These are phyloP conservation scores for Colletotrichum neosansevieriae DNA, from an alignment of 2,329 filamentous ascomycete genomes.

Conservation along the genomic window DNA sequence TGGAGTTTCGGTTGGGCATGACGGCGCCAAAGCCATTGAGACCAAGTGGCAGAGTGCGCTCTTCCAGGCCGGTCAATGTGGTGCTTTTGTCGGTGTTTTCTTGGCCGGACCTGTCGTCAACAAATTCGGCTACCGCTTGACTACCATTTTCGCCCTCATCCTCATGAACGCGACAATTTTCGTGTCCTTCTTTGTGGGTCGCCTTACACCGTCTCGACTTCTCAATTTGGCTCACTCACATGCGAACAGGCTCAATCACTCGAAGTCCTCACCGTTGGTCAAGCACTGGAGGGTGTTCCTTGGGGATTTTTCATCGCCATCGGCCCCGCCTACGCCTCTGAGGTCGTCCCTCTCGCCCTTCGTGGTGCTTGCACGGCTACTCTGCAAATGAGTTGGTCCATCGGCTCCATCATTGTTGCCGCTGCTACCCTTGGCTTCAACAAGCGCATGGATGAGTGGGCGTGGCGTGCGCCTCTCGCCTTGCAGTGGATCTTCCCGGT, in stretches of 20 bases:
- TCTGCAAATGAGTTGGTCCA: slow-evolving; percentile 74
- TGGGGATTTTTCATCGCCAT: slow-evolving; percentile 76
- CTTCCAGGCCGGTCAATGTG: slow-evolving; percentile 49
- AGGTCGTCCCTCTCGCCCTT: slow-evolving; percentile 69
- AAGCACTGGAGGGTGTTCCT: slow-evolving; percentile 69
- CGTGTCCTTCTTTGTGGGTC: slow-evolving; percentile 63
- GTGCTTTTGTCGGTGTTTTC: slow-evolving; percentile 52
- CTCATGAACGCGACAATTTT: slow-evolving; percentile 53
- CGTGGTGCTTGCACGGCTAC: slow-evolving; percentile 69
- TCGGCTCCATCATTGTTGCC: slow-evolving; percentile 70
- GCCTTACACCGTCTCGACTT: slow-evolving; percentile 34
- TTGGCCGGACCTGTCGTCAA: slow-evolving; percentile 54
- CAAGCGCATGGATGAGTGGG: slow-evolving; percentile 47
- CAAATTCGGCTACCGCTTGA: slow-evolving; percentile 52
- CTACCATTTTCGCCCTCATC: slow-evolving; percentile 48
- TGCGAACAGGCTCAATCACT: slow-evolving; percentile 52
- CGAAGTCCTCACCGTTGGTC: slow-evolving; percentile 59
- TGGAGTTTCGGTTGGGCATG: slow-evolving; percentile 46
- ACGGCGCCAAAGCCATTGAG: slow-evolving; percentile 47
- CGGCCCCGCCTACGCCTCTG: slow-evolving; percentile 70
- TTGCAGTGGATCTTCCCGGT: slow-evolving; percentile 69
- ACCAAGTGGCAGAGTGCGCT: slow-evolving; percentile 57
- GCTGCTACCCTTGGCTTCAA: slow-evolving; percentile 67
- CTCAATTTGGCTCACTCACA: slow-evolving; percentile 36
- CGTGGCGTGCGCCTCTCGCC: slow-evolving; percentile 62